Percentiles rank a stretch among this genome's conserved stretches.
phyloP scores from a whole-genome alignment of 164 flowering plant genomes.

The Berberis vulgaris region DNA sequence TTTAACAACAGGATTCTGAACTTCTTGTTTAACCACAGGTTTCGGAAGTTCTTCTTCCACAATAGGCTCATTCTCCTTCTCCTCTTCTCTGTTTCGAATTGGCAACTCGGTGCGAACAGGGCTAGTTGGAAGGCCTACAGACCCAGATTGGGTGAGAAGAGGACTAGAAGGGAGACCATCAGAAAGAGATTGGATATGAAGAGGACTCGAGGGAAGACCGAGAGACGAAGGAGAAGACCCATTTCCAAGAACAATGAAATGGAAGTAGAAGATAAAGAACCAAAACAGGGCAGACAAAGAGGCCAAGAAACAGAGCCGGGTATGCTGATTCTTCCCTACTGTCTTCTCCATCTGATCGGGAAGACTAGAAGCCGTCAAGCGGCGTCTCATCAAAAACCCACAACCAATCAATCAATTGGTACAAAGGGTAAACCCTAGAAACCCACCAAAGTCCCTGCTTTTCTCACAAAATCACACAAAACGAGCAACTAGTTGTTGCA shows the following conservation, averaged over 20 bases:
- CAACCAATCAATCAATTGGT: background rate
- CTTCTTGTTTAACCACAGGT: background rate
- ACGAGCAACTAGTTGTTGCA: too few relatives aligned
- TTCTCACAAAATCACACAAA: too few relatives aligned
- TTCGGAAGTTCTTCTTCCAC: background rate
- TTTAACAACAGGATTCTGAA: background rate
- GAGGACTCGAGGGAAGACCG: background rate
- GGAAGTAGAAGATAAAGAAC: slow-evolving; percentile 65
- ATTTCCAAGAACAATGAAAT: slow-evolving; percentile 53
- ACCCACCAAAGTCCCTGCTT: too few relatives aligned
- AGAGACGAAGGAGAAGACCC: slow-evolving; percentile 22
- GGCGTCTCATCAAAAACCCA: slow-evolving; percentile 53
- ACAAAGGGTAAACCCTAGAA: too few relatives aligned
- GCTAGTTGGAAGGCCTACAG: background rate
- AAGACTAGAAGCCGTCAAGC: slow-evolving; percentile 21
- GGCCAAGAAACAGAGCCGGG: slow-evolving; percentile 52
- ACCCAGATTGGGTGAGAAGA: background rate
- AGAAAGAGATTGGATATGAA: background rate
- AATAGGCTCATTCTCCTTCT: background rate
- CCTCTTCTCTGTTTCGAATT: background rate
- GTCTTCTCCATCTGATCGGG: slow-evolving; percentile 63
- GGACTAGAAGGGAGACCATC: background rate
- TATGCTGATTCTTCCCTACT: slow-evolving; percentile 36
- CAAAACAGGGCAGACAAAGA: slow-evolving; percentile 59
- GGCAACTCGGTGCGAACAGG: too few relatives aligned